Evolutionary conservation across 2,329 filamentous ascomycete species (phyloP).

Genomic region (Colletotrichum euphorbiae): DNA sequence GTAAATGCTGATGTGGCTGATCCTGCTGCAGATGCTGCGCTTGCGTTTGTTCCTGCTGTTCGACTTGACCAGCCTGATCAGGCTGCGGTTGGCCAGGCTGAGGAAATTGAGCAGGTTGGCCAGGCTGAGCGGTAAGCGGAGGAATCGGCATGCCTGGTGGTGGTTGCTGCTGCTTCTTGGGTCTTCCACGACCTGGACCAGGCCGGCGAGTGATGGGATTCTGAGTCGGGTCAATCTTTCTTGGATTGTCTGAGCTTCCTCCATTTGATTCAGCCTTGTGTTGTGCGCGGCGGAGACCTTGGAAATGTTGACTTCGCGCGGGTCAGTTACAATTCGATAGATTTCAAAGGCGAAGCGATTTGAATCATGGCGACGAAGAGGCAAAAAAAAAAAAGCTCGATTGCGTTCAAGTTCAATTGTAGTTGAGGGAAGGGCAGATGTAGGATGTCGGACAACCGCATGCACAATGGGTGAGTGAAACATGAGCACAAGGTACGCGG

Average conservation of each 20-base stretch:
- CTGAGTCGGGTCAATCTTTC: constrained; percentile 61
- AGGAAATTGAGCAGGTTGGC: constrained; percentile 7
- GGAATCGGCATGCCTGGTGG: constrained; percentile 38
- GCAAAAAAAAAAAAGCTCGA: background rate
- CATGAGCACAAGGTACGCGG: background rate
- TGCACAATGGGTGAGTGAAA: background rate
- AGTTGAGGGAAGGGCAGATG: background rate
- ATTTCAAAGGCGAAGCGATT: background rate
- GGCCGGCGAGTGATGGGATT: constrained; percentile 72
- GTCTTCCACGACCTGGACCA: constrained; percentile 67
- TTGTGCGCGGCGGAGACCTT: constrained; percentile 67
- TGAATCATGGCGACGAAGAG: background rate
- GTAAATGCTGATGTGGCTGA: too few species aligned
- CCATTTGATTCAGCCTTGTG: constrained; percentile 62
- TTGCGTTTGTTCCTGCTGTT: background rate
- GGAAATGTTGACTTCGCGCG: constrained; percentile 69
- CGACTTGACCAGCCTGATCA: constrained; percentile 32
- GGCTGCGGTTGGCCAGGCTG: constrained; percentile 17
- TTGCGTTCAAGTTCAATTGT: background rate
- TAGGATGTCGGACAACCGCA: background rate
- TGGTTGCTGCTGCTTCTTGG: constrained; percentile 57
- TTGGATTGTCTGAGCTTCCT: constrained; percentile 48
- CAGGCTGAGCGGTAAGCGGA: constrained; percentile 21
- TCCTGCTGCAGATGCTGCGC: too few species aligned
- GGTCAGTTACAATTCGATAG: constrained; percentile 9